phyloP scores from a whole-genome alignment of 768 basidiomycete species.

The Amanita inopinata region DNA sequence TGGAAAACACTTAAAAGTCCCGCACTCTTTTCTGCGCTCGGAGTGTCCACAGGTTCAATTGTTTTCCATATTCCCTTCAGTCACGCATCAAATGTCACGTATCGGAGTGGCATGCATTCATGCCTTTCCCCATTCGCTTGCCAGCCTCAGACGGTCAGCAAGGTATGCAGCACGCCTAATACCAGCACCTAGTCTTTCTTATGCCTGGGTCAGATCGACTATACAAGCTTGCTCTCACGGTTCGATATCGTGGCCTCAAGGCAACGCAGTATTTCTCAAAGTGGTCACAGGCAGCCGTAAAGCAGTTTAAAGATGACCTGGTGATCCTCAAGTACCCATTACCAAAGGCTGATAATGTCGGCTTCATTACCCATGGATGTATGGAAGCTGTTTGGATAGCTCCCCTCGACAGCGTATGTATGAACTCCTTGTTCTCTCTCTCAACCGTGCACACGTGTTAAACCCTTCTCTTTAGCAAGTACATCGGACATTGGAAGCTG shows the following conservation, averaged over 20 bases:
- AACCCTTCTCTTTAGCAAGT: not conserved
- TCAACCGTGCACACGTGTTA: not conserved
- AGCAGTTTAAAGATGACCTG: not conserved
- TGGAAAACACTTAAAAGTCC: no score
- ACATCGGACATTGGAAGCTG: not conserved
- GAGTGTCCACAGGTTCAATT: no score
- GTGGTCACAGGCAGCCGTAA: not conserved
- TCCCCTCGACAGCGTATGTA: conserved; percentile 1
- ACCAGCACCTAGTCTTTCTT: not conserved
- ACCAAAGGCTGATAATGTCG: not conserved
- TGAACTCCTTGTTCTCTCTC: not conserved
- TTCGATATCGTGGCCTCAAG: conserved; percentile 3
- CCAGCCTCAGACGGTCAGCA: no score
- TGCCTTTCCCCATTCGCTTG: no score
- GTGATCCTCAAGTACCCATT: not conserved
- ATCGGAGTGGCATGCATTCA: no score
- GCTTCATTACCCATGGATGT: conserved; percentile 5
- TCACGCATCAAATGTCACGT: no score
- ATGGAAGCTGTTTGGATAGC: conserved; percentile 6
- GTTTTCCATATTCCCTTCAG: no score
- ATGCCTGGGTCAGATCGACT: not conserved
- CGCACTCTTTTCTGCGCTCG: no score
- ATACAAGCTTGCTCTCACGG: not conserved
- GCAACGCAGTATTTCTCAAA: conserved; percentile 6
- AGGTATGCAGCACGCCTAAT: not conserved